Percentiles rank a stretch among this genome's conserved stretches.
Conservation (phyloP, 2,329 filamentous ascomycete genomes). For the Xylaria sp. region DNA sequence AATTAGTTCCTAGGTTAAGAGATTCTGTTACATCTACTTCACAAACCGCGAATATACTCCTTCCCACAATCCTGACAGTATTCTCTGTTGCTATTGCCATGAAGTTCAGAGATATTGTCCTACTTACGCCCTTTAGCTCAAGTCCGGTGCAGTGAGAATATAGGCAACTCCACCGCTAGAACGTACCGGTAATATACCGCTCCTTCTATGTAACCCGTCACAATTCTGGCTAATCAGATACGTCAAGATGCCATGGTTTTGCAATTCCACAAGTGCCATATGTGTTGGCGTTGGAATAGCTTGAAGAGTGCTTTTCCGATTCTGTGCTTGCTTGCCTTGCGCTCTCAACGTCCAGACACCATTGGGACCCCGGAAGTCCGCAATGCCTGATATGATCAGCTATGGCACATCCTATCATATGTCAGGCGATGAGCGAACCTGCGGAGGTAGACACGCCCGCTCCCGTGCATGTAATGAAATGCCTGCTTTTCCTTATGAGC, state of each 20-base stretch:
- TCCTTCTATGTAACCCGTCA: conserved; percentile 57
- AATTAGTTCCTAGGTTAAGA: conserved; percentile 8
- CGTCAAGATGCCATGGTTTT: conserved; percentile 54
- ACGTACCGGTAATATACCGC: conserved; percentile 57
- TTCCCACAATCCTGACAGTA: conserved; percentile 56
- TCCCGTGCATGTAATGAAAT: conserved; percentile 59
- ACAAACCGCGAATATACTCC: conserved; percentile 57
- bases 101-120: conserved; percentile 58
- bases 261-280: conserved; percentile 59
- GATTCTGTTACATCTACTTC: not conserved
- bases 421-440: conserved; percentile 41
- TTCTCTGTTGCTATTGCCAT: conserved; percentile 60
- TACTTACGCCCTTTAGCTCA: conserved; percentile 32
- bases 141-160: not conserved
- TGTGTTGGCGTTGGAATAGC: conserved; percentile 58
- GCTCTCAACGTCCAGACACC: conserved; percentile 58
- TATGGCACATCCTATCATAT: not conserved
- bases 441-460: conserved; percentile 60
- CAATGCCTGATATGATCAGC: conserved; percentile 51
- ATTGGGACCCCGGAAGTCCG: conserved; percentile 60
- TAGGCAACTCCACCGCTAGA: not conserved
- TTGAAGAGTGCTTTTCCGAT: conserved; percentile 52
- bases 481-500: conserved; percentile 55
- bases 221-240: conserved; percentile 59
- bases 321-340: conserved; percentile 52